Evolutionary conservation across 176 grass and related monocot genomes (phyloP), one percentile per base, ranked within the genome.

Genomic region (Raddia guianensis): DNA sequence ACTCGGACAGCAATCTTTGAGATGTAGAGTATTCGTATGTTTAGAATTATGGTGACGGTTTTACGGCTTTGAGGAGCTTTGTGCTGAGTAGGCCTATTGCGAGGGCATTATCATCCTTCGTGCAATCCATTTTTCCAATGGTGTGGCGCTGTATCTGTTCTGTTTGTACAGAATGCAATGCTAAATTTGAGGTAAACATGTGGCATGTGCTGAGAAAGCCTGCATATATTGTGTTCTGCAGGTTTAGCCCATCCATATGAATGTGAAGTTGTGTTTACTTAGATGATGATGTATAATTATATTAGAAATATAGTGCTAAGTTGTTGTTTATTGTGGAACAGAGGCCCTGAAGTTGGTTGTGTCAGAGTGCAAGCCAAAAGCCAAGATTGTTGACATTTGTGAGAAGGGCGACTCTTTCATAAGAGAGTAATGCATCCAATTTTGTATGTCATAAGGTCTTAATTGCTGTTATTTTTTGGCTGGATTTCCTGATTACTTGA

Each of bases 331-430:
- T 51, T 76, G 43, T 63, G 84, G 43, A 80, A 80, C 87, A 99
- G 97, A 93, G 81, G 97, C 93, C 45, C 76, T 99, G 69, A 94
- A 91, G 92, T 73, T 93, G 62, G 88, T 96, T 5, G 47, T 93
- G 18, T 72, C 97, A 0, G 53, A 93, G 80, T 99, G 93, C 91
- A 99, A 96, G 54, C 91, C 97, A 3, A 96, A 99, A 59, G 89
- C 93, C n/a, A 96, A 93, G 79, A 91, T 99, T 71, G 93, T 93
- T 55, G 93, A 99, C 81, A 83, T 99, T 3, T 99, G 97, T 69
- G 97, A 96, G 87, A 95, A 91, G 76, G 97, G 93, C 5, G 97
- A 99, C 61, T 45, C 63, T 53, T 99, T 90, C 66, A 99, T 99
- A 35, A 96, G 73, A 87, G 97, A 99, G 97, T 99, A 91, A 80